Evolutionary conservation across 169 alveolate species (phyloP).

Genomic region (Miamiensis avidus): DNA sequence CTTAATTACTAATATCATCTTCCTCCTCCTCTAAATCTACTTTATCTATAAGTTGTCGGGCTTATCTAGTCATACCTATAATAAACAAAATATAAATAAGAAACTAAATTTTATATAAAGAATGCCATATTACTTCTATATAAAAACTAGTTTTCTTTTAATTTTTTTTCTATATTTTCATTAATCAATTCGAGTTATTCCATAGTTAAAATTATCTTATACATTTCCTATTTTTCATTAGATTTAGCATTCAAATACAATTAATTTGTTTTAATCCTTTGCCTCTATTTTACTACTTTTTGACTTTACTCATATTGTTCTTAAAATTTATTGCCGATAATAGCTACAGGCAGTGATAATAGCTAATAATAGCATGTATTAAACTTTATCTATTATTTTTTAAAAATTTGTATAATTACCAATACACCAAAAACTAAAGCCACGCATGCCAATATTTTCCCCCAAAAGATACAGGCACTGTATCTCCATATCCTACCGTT

Average conservation of each 20-base stretch:
- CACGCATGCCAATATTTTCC: constrained; percentile 29
- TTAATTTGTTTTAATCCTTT: constrained; percentile 19
- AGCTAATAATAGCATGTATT: not conserved
- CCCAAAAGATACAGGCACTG: constrained; percentile 23
- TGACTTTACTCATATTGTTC: constrained; percentile 33
- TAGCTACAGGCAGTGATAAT: constrained; percentile 46
- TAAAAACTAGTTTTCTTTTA: constrained; percentile 35
- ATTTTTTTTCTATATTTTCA: constrained; percentile 34
- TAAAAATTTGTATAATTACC: not conserved
- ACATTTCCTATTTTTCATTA: constrained; percentile 30
- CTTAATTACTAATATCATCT: not conserved
- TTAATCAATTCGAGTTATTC: constrained; percentile 37
- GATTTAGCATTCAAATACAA: constrained; percentile 3
- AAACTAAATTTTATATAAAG: too few species aligned
- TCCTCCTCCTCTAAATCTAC: not conserved
- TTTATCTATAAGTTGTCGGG: not conserved
- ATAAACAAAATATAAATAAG: too few species aligned
- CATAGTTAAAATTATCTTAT: constrained; percentile 20
- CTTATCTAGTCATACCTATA: not conserved
- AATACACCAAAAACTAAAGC: constrained; percentile 46
- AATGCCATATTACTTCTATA: constrained; percentile 30
- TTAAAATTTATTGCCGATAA: constrained; percentile 45
- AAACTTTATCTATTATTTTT: too few species aligned
- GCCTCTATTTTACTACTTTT: constrained; percentile 18
- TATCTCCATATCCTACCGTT: constrained; percentile 50